Evolutionary conservation across 2,329 filamentous ascomycete genomes (phyloP).

Genomic region (Aspergillus sp.): DNA sequence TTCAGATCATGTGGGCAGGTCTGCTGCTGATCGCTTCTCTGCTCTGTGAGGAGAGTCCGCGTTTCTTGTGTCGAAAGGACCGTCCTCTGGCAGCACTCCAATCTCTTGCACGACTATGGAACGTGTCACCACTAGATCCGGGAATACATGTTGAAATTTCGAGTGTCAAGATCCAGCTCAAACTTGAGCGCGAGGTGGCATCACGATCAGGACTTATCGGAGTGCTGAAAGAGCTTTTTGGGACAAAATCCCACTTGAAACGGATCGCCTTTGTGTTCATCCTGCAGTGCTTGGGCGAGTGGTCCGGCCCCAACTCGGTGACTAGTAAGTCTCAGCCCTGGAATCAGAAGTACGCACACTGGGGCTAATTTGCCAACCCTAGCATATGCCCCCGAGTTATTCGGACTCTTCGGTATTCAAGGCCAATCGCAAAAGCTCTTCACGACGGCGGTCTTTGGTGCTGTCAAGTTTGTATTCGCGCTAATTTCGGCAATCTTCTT

Average conservation of each 20-base stretch:
- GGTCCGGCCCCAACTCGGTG: slow-evolving; percentile 70
- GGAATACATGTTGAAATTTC: slow-evolving; percentile 15
- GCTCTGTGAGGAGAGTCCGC: slow-evolving; percentile 66
- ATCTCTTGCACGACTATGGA: slow-evolving; percentile 55
- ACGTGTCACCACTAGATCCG: slow-evolving; percentile 22
- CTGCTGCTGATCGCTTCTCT: slow-evolving; percentile 67
- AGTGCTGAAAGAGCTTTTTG: slow-evolving; percentile 1
- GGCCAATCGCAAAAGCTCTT: slow-evolving; percentile 32
- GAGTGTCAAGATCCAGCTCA: slow-evolving; percentile 12
- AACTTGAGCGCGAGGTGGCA: not conserved
- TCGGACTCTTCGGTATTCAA: slow-evolving; percentile 66
- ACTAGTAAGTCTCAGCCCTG: slow-evolving; percentile 51
- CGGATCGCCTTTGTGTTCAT: slow-evolving; percentile 32
- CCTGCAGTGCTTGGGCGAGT: slow-evolving; percentile 70
- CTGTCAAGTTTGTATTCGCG: slow-evolving; percentile 47
- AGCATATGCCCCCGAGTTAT: slow-evolving; percentile 69
- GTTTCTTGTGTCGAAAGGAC: slow-evolving; percentile 66
- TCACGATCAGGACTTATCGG: not conserved
- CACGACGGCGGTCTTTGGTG: slow-evolving; percentile 44
- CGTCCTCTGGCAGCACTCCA: slow-evolving; percentile 47
- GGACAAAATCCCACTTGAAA: not conserved
- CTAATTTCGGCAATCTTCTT: slow-evolving; percentile 49
- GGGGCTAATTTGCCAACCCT: not conserved
- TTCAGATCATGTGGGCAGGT: slow-evolving; percentile 72
- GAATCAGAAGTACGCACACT: not conserved